Evolutionary conservation across 768 basidiomycete genomes (phyloP), one percentile per base, ranked within the genome.

Genomic region (Amanita rubescens): DNA sequence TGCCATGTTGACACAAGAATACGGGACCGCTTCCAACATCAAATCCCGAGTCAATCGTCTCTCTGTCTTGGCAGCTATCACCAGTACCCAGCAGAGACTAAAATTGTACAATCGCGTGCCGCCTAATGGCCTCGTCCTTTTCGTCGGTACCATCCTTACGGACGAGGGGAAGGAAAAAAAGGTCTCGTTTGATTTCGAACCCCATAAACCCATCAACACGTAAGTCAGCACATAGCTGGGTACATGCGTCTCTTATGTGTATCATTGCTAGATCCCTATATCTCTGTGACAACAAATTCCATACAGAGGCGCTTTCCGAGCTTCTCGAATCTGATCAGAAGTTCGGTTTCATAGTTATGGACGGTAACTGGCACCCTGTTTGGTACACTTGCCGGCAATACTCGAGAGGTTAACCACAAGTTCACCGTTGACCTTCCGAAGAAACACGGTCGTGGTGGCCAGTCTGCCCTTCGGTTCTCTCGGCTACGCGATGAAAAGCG

Each of bases 121-220:
- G 1, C 92, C 93, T 2, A 98, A 98, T 59, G 96, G 94, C 53
- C 82, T 99, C 17, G 92, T 98, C 57, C 83, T 99, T 35, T 99
- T 97, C 70, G 96, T 98, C 54, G 96, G 96, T 27, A 99, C 96
- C 10, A 90, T 99, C 63, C 74, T 98, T 51, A 99, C 95, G 47
- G 94, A 97, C 61, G 95, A 98, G 71, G 95, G 95, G 55, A 99
- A 99, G 70, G 96, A 98, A 72, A 98, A 98, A 79, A 99, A 98
- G 69, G 91, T 95, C 27, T 94, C 92, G 0, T 97, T 98, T 63
- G 95, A 97, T 69, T 94, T 99, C 58, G 93, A 96, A 67, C 96
- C 96, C 7, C 95, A 96, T 70, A 98, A 97, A 68, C 94, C 95
- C 32, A 96, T 98, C 75, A 98, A 97, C 69, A 97, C 95, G 90